A percentile compares a stretch with the other conserved stretches of the same genome.
Evolutionary conservation across 257 asterid species (phyloP).

Genomic region (Rauvolfia tetraphylla): DNA sequence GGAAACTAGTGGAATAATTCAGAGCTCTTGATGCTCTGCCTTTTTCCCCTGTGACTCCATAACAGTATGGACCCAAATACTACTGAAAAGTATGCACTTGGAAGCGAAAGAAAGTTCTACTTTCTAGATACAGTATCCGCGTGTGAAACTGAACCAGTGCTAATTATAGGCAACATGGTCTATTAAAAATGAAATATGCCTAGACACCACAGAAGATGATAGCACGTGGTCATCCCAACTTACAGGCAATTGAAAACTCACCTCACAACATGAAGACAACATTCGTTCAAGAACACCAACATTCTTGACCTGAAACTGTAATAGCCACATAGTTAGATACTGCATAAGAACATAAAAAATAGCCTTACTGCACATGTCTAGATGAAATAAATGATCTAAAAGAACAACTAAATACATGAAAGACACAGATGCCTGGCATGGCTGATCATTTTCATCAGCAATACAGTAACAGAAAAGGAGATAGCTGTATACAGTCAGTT

Average conservation of each 20-base stretch:
- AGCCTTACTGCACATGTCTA: background rate
- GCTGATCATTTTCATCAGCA: background rate
- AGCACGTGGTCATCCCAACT: background rate
- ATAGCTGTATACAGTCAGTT: background rate
- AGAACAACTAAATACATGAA: background rate
- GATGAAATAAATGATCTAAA: background rate
- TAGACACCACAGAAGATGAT: background rate
- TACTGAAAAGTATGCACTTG: background rate
- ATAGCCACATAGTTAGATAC: background rate
- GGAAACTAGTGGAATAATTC: background rate
- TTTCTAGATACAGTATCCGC: background rate
- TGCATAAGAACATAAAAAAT: constrained; percentile 7
- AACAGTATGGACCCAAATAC: background rate
- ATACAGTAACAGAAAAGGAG: constrained; percentile 1
- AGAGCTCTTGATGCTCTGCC: background rate
- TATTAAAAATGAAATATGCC: background rate
- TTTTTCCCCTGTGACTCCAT: background rate
- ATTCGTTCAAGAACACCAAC: constrained; percentile 56
- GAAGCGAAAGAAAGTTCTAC: background rate
- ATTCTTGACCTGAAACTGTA: constrained; percentile 56
- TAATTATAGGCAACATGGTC: background rate
- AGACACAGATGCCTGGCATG: background rate
- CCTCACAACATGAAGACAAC: constrained; percentile 81
- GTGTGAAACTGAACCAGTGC: background rate
- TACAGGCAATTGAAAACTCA: constrained; percentile 26